Evolutionary conservation across 129 eudicot species (phyloP).

Genomic region (Gnaphalium uliginosum): DNA sequence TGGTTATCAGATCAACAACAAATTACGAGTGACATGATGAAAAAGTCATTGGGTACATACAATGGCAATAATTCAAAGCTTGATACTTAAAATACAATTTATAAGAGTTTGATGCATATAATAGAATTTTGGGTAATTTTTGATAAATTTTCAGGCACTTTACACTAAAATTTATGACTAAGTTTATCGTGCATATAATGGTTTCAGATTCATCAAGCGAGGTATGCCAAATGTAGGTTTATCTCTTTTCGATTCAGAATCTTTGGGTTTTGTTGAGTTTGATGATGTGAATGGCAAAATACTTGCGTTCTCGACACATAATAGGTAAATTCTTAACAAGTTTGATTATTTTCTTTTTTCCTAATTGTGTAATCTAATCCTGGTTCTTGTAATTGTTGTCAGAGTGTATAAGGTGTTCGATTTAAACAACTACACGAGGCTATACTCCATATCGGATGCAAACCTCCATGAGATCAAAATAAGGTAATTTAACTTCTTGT

Average conservation of each 20-base stretch:
- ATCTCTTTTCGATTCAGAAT: slow-evolving; percentile 66
- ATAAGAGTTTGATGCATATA: too few species aligned
- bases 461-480: slow-evolving; percentile 2
- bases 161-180: too few species aligned
- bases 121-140: too few species aligned
- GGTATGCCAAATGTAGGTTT: slow-evolving; percentile 74
- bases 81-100: too few species aligned
- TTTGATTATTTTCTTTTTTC: not conserved
- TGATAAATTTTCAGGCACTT: too few species aligned
- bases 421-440: slow-evolving; percentile 1
- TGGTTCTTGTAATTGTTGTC: not conserved
- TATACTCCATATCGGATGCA: slow-evolving; percentile 9
- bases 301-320: slow-evolving; percentile 61
- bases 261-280: slow-evolving; percentile 74
- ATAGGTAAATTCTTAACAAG: slow-evolving; percentile 33
- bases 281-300: slow-evolving; percentile 79
- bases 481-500: not conserved
- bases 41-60: too few species aligned
- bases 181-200: not conserved
- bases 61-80: too few species aligned
- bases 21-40: too few species aligned
- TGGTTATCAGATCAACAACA: too few species aligned
- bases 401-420: slow-evolving; percentile 5
- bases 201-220: slow-evolving; percentile 52
- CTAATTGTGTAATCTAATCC: not conserved